These are phyloP conservation scores for Globisporangium middletonii DNA, from an alignment of 352 stramenopile genomes.

Conservation along the genomic window DNA sequence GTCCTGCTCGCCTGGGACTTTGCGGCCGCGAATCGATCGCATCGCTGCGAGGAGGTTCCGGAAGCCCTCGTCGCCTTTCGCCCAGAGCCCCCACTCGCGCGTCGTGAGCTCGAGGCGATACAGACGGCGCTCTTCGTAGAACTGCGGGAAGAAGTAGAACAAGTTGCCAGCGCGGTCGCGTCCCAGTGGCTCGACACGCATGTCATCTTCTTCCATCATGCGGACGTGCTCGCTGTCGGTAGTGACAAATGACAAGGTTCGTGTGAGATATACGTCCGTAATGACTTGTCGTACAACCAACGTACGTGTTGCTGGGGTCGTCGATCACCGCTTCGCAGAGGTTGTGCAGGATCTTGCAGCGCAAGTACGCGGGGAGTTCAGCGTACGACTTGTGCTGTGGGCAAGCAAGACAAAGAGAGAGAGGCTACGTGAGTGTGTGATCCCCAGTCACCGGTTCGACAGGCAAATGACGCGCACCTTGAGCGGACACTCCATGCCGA, in stretches of 20 bases:
- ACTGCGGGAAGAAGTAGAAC: conserved; percentile 85
- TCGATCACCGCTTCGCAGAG: conserved; percentile 79
- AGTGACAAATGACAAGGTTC: background rate
- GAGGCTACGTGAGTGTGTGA: background rate
- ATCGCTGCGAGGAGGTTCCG: conserved; percentile 47
- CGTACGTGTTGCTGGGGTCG: conserved; percentile 68
- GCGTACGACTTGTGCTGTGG: conserved; percentile 67
- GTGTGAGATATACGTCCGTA: background rate
- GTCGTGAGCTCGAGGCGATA: conserved; percentile 52
- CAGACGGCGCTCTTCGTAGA: conserved; percentile 77
- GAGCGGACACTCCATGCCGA: conserved; percentile 47
- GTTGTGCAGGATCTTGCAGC: conserved; percentile 80
- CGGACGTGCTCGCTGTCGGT: conserved; percentile 66
- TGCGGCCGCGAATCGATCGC: conserved; percentile 53
- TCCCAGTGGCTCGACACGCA: conserved; percentile 68
- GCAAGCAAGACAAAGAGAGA: conserved; percentile 2
- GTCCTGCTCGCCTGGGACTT: conserved; percentile 66
- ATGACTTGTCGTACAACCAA: background rate
- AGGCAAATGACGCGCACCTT: conserved; percentile 24
- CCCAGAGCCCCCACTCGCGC: conserved; percentile 67
- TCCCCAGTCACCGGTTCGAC: background rate
- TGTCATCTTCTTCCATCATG: conserved; percentile 84
- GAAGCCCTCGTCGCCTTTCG: conserved; percentile 66
- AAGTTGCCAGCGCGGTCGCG: conserved; percentile 66
- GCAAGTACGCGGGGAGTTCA: conserved; percentile 58